Percentiles rank a stretch among this genome's conserved stretches.
phyloP scores from a whole-genome alignment of 768 basidiomycete genomes.

The Rhizopogon vinicolor region DNA sequence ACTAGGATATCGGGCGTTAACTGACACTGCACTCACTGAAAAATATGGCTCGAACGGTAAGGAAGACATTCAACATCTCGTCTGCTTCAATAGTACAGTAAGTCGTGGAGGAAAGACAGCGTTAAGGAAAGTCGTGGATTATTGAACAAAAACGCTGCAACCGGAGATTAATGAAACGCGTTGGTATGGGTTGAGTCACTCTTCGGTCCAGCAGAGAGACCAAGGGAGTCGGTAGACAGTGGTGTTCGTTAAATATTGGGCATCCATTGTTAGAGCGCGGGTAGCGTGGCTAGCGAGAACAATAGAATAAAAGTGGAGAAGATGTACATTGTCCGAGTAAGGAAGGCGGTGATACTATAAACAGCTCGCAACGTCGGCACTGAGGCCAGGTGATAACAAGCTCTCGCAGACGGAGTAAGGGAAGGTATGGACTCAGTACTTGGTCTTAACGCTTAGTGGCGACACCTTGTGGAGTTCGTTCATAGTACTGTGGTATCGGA shows the following conservation, averaged over 20 bases:
- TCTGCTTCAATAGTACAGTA: constrained; percentile 5
- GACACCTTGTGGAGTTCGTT: too few relatives aligned
- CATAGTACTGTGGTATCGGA: too few relatives aligned
- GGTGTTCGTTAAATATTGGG: constrained; percentile 9
- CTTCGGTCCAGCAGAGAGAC: constrained; percentile 20
- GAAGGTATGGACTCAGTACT: too few relatives aligned
- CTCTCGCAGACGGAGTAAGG: too few relatives aligned
- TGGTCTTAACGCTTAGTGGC: too few relatives aligned
- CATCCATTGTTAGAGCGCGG: constrained; percentile 5
- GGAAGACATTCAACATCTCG: constrained; percentile 47
- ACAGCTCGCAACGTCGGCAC: too few relatives aligned
- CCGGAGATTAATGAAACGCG: background rate
- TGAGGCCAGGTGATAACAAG: too few relatives aligned
- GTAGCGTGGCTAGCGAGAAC: constrained; percentile 8
- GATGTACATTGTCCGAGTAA: constrained; percentile 20
- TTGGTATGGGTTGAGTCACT: constrained; percentile 6
- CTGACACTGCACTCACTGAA: constrained; percentile 41
- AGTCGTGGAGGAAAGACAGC: constrained; percentile 10
- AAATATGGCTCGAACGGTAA: constrained; percentile 51
- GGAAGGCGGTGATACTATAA: constrained; percentile 8
- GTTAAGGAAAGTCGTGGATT: background rate
- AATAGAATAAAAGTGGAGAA: constrained; percentile 12
- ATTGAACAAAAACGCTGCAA: background rate
- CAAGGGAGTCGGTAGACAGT: background rate
- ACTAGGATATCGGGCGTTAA: background rate